Evolutionary conservation across 768 basidiomycete species (phyloP).

Genomic region (Amyloporia xantha): DNA sequence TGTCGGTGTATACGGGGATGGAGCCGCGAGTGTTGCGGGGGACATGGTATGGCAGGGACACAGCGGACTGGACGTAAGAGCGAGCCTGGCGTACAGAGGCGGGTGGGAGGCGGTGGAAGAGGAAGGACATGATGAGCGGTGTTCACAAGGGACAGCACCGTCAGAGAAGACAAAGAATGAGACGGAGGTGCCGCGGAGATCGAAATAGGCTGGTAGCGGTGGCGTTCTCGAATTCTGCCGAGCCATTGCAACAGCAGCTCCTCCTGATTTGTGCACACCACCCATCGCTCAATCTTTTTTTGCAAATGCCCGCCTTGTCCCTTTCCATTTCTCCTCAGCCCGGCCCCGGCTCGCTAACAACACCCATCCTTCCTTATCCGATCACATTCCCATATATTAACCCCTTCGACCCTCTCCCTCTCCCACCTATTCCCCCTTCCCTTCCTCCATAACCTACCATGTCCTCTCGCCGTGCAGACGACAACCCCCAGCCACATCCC

Average conservation of each 20-base stretch:
- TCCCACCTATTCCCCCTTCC: constrained; percentile 2
- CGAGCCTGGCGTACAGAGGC: neutral
- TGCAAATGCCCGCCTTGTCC: neutral
- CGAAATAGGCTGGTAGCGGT: neutral
- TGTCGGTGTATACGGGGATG: constrained; percentile 71
- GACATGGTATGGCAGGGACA: constrained; percentile 43
- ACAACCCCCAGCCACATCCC: neutral
- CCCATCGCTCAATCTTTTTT: neutral
- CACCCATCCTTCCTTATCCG: constrained; percentile 12
- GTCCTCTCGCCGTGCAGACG: neutral
- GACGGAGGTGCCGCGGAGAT: neutral
- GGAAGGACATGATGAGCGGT: neutral
- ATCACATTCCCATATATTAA: constrained; percentile 6
- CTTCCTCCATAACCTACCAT: constrained; percentile 5
- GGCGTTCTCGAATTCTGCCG: too few relatives aligned
- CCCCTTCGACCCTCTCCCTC: constrained; percentile 1
- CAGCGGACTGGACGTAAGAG: constrained; percentile 5
- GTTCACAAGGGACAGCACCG: neutral
- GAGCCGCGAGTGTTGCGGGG: constrained; percentile 60
- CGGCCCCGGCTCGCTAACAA: too few relatives aligned
- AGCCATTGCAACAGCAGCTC: neutral
- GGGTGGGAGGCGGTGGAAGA: neutral
- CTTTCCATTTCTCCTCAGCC: too few relatives aligned
- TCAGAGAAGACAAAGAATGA: neutral
- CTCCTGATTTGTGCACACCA: neutral